phyloP scores from a whole-genome alignment of 208 protist species.

The Leishmania amazonensis region DNA sequence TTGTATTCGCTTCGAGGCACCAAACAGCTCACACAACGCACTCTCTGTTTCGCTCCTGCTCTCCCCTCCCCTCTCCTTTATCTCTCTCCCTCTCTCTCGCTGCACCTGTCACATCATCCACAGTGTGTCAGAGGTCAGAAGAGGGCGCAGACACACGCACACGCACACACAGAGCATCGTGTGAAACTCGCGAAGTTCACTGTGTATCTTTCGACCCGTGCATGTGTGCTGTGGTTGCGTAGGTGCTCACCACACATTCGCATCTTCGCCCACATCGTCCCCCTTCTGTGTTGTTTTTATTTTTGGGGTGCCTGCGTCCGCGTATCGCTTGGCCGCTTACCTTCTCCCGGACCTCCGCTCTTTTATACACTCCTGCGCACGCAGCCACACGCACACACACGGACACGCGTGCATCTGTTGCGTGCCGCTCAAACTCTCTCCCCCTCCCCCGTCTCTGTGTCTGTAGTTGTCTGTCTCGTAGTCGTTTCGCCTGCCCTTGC shows the following conservation, averaged over 20 bases:
- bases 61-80: neutral
- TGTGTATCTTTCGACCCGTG: neutral
- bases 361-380: neutral
- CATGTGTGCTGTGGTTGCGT: neutral
- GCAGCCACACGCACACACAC: neutral
- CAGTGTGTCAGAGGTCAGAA: constrained; percentile 1
- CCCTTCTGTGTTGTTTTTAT: too few relatives aligned
- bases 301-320: neutral
- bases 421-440: neutral
- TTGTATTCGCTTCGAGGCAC: neutral
- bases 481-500: neutral
- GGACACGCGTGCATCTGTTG: neutral
- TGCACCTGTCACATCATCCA: neutral
- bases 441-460: neutral
- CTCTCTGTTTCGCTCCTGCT: neutral
- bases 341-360: neutral
- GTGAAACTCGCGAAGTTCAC: neutral
- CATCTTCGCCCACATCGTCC: neutral
- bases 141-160: neutral
- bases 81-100: neutral
- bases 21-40: neutral
- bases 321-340: neutral
- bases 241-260: neutral
- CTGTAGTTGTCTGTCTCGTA: neutral
- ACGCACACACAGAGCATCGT: neutral